phyloP scores from a whole-genome alignment of 768 basidiomycete genomes.

The Coprinellus aureogranulatus region DNA sequence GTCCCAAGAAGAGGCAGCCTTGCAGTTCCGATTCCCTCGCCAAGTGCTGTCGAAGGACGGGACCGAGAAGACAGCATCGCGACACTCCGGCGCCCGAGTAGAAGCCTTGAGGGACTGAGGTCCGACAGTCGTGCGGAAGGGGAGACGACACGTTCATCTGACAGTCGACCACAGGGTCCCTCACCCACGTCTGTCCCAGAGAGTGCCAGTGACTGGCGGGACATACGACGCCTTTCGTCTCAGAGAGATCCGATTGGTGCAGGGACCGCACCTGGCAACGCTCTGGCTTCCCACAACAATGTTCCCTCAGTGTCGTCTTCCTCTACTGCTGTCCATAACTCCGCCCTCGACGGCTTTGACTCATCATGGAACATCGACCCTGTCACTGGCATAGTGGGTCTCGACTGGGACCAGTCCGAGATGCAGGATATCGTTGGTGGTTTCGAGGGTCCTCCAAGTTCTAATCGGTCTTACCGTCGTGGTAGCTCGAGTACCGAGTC shows the following conservation, averaged over 20 bases:
- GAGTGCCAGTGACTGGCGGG: constrained; percentile 57
- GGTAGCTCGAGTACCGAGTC: constrained; percentile 18
- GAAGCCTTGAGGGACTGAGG: constrained; percentile 51
- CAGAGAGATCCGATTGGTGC: no score
- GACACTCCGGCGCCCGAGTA: constrained; percentile 60
- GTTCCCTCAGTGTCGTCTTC: not conserved
- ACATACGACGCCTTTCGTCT: constrained; percentile 40
- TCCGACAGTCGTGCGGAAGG: constrained; percentile 10
- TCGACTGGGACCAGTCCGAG: constrained; percentile 20
- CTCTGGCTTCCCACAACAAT: not conserved
- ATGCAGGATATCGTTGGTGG: constrained; percentile 26
- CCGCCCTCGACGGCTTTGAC: constrained; percentile 42
- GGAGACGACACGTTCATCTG: not conserved
- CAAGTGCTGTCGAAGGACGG: constrained; percentile 26
- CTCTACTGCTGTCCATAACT: constrained; percentile 7
- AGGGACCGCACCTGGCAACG: not conserved
- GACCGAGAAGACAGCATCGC: constrained; percentile 57
- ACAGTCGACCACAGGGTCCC: constrained; percentile 18
- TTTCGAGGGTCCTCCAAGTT: constrained; percentile 12
- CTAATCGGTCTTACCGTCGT: constrained; percentile 19
- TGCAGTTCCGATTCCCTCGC: constrained; percentile 58
- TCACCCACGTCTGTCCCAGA: constrained; percentile 45
- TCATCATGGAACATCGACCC: constrained; percentile 27
- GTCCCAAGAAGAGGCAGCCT: constrained; percentile 49
- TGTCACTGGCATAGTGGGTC: constrained; percentile 18